Evolutionary conservation across 257 asterid genomes (phyloP).

Genomic region (Petrea volubilis): DNA sequence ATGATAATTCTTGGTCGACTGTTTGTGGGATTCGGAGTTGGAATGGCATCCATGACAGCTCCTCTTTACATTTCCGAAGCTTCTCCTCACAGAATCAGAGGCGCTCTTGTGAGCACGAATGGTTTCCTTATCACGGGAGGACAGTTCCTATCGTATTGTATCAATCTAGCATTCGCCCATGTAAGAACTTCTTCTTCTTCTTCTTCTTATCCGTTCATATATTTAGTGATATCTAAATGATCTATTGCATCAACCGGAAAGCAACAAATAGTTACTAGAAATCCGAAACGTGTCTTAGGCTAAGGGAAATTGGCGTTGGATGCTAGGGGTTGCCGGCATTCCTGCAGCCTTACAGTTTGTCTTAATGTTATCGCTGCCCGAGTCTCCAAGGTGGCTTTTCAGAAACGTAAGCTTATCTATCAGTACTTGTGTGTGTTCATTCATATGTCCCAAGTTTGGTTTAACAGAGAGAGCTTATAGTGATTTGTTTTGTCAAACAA

Average conservation of each 20-base stretch:
- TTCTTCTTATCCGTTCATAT: too few relatives aligned
- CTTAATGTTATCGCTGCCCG: conserved; percentile 48
- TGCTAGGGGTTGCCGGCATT: conserved; percentile 46
- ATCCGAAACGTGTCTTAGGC: conserved; percentile 14
- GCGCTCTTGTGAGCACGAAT: conserved; percentile 69
- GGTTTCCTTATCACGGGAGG: conserved; percentile 71
- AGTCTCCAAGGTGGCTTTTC: conserved; percentile 57
- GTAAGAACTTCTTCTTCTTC: conserved; percentile 16
- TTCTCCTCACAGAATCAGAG: conserved; percentile 71
- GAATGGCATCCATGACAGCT: conserved; percentile 79
- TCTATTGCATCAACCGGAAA: neutral
- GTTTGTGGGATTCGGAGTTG: conserved; percentile 65
- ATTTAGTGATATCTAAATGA: neutral
- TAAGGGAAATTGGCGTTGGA: conserved; percentile 52
- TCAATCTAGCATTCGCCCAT: conserved; percentile 55
- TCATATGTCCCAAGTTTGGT: too few relatives aligned
- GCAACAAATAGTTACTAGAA: too few relatives aligned
- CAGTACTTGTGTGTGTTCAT: neutral
- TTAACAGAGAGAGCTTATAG: too few relatives aligned
- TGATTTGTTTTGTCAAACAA: neutral
- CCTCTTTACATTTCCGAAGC: conserved; percentile 76
- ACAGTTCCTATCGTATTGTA: conserved; percentile 55
- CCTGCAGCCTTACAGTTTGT: conserved; percentile 44
- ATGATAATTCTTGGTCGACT: conserved; percentile 53
- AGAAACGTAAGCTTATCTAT: conserved; percentile 28